Conservation (phyloP, 345 rosid species). For the Lagerstroemia speciosa region DNA sequence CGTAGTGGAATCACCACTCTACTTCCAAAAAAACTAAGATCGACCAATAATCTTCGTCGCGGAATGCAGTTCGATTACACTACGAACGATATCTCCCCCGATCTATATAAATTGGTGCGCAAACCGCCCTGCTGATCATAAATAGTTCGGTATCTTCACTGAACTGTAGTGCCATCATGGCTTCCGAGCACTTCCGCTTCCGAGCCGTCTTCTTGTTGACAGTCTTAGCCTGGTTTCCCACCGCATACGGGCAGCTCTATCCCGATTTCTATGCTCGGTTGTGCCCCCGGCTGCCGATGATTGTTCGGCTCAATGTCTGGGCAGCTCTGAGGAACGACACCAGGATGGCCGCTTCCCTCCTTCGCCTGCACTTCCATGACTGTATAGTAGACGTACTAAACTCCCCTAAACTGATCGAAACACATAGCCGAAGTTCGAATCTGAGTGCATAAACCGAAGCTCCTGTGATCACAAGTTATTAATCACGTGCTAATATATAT, state of each 20-base stretch:
- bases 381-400: constrained; percentile 86
- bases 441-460: too few relatives aligned
- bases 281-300: constrained; percentile 61
- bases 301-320: constrained; percentile 53
- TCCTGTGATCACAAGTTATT: too few relatives aligned
- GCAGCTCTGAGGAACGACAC: constrained; percentile 50
- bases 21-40: neutral
- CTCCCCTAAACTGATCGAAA: too few relatives aligned
- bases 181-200: neutral
- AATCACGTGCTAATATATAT: neutral
- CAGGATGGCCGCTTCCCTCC: constrained; percentile 83
- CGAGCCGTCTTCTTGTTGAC: neutral
- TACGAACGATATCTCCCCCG: too few relatives aligned
- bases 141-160: neutral
- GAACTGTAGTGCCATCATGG: too few relatives aligned
- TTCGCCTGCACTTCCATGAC: constrained; percentile 77
- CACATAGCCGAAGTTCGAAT: too few relatives aligned
- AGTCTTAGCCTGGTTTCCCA: neutral
- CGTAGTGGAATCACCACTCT: neutral
- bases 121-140: neutral
- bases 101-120: too few relatives aligned
- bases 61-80: neutral
- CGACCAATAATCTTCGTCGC: neutral
- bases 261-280: constrained; percentile 45
- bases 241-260: constrained; percentile 26